Percentiles rank a stretch among this genome's conserved stretches.
phyloP scores from a whole-genome alignment of 2,329 filamentous ascomycete species.

The Apiospora malaysiana region DNA sequence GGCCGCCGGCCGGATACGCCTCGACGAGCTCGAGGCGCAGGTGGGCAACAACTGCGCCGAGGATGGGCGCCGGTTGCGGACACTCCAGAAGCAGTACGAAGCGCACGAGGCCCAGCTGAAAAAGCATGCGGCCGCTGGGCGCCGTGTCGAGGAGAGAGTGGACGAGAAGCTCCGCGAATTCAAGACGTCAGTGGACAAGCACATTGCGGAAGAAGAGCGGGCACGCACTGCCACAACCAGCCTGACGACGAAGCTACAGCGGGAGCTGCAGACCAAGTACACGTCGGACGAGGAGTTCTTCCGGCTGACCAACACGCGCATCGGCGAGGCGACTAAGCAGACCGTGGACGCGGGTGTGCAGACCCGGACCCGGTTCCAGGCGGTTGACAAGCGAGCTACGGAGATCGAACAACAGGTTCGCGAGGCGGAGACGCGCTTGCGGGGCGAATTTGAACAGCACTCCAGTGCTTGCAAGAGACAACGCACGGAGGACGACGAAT shows the following conservation, averaged over 20 bases:
- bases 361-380: neutral
- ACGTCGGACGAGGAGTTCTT: neutral
- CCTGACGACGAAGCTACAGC: neutral
- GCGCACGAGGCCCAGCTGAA: neutral
- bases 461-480: neutral
- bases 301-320: neutral
- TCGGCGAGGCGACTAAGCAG: neutral
- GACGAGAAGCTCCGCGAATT: neutral
- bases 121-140: neutral
- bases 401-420: neutral
- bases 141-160: neutral
- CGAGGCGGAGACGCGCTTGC: neutral
- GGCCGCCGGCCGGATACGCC: slow-evolving; percentile 2
- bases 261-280: neutral
- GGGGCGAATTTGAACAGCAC: neutral
- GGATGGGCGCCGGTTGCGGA: neutral
- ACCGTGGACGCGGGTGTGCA: neutral
- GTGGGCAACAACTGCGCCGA: neutral
- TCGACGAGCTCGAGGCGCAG: neutral
- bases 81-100: neutral
- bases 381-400: neutral
- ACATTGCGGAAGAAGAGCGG: neutral
- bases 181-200: neutral
- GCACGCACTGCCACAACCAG: neutral
- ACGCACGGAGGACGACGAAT: neutral